Evolutionary conservation across 257 asterid species (phyloP), one percentile per base, ranked within the genome.

Genomic region (Solanum neorickii): DNA sequence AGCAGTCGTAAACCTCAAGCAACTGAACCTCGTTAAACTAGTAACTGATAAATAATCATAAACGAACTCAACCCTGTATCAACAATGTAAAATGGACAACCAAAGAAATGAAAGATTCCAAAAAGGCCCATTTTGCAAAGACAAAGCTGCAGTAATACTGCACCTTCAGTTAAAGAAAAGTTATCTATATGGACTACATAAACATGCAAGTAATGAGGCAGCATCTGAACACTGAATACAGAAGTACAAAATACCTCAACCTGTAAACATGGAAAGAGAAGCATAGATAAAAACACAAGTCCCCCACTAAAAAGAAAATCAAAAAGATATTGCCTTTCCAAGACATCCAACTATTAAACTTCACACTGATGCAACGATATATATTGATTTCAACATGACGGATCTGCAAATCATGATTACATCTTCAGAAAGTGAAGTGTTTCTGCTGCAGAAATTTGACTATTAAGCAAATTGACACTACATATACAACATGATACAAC

Each of bases 401-500:
- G 69, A 44, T 82, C 44, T 82, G 62, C 69, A 49, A 49, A 82
- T 27, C 62, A 31, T 49, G 68, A 85, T 31, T 27, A 65, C 82
- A 85, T 85, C 62, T 60, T 85, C 65, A 85, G 82, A 68, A 42
- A 44, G 42, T 7, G 31, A 85, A 49, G 46, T 82, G 68, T 31
- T 82, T 49, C 62, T 25, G 87, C 80, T 66, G 87, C 74, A 68
- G 82, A 85, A 65, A 65, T 85, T 12, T 68, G 87, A 85, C 86
- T 42, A 86, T 73, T 23, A 72, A 72, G 70, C 83, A 72, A 27
- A 86, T 49, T 21, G 74, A 33, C n/a, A 73, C 75, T 72, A 86
- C 84, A 11, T 86, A 72, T 49, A 73, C 87, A 72, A 44, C 83
- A 86, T 86, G 65, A 69, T 86, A 86, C 88, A 73, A 73, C 73